These are phyloP conservation scores for Cyberlindnera euphorbiae DNA, from an alignment of 805 yeast species.

Conservation along the genomic window DNA sequence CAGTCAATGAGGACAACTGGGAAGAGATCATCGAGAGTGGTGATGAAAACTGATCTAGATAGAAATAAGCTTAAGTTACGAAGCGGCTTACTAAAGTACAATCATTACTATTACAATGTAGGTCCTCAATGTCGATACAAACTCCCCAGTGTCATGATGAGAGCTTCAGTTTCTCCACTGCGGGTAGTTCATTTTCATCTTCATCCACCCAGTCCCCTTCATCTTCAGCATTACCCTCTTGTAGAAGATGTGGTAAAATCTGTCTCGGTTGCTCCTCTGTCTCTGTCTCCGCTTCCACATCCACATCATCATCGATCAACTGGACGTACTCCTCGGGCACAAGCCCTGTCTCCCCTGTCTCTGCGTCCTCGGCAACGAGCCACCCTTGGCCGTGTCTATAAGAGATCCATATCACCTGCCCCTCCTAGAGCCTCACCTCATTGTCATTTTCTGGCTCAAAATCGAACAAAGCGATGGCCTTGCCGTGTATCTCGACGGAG, in stretches of 20 bases:
- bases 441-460: conserved; percentile 93
- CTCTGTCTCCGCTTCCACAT: not conserved
- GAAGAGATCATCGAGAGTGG: conserved; percentile 46
- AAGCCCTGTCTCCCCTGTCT: conserved; percentile 76
- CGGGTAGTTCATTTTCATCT: conserved; percentile 22
- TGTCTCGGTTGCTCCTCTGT: conserved; percentile 6
- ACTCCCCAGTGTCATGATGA: conserved; percentile 1
- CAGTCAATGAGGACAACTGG: conserved; percentile 39
- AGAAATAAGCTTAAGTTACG: too few relatives aligned
- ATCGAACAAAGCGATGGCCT: conserved; percentile 85
- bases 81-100: too few relatives aligned
- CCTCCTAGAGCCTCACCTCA: conserved; percentile 72
- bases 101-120: too few relatives aligned
- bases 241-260: conserved; percentile 1
- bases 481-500: conserved; percentile 40
- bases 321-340: conserved; percentile 95
- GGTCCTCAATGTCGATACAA: too few relatives aligned
- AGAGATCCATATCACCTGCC: conserved; percentile 79
- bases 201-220: conserved; percentile 27
- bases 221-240: conserved; percentile 3
- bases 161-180: conserved; percentile 9
- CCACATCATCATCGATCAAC: conserved; percentile 21
- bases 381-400: conserved; percentile 98
- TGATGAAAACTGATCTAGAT: conserved; percentile 16
- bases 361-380: conserved; percentile 85